Conservation (phyloP, 768 basidiomycete species). For the Pulveroboletus frians region DNA sequence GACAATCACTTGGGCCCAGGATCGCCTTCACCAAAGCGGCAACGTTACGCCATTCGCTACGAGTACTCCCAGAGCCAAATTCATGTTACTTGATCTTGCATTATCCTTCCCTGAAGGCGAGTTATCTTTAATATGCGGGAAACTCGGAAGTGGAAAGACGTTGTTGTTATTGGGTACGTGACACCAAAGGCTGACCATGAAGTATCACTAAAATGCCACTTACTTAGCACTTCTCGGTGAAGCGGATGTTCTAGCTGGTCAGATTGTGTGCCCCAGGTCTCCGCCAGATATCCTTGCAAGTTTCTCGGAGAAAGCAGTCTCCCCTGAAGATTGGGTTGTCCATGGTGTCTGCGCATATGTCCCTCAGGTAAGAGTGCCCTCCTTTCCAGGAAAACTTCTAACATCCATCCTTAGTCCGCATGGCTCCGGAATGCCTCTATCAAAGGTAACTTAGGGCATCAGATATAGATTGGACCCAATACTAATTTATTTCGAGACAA, state of each 20-base stretch:
- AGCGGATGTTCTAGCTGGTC: constrained; percentile 58
- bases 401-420: constrained; percentile 36
- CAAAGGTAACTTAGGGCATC: constrained; percentile 16
- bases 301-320: constrained; percentile 40
- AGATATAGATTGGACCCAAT: constrained; percentile 35
- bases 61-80: constrained; percentile 73
- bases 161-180: constrained; percentile 61
- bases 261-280: constrained; percentile 77
- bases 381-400: constrained; percentile 2
- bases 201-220: constrained; percentile 7
- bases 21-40: constrained; percentile 45
- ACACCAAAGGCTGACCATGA: neutral
- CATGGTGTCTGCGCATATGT: constrained; percentile 81
- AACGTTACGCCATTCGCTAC: constrained; percentile 49
- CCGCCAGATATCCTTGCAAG: constrained; percentile 72
- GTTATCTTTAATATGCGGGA: constrained; percentile 82
- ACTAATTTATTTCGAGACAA: constrained; percentile 40
- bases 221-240: constrained; percentile 64
- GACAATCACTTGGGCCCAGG: constrained; percentile 88
- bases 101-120: constrained; percentile 75
- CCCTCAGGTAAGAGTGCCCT: constrained; percentile 49
- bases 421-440: constrained; percentile 71
- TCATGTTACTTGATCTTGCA: constrained; percentile 73
- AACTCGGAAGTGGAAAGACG: constrained; percentile 87
- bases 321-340: constrained; percentile 69